A percentile compares a stretch with the other conserved stretches of the same genome.
Conservation (phyloP, 371 early-diverging fungal genomes). For the Sporodiniella umbellata region DNA sequence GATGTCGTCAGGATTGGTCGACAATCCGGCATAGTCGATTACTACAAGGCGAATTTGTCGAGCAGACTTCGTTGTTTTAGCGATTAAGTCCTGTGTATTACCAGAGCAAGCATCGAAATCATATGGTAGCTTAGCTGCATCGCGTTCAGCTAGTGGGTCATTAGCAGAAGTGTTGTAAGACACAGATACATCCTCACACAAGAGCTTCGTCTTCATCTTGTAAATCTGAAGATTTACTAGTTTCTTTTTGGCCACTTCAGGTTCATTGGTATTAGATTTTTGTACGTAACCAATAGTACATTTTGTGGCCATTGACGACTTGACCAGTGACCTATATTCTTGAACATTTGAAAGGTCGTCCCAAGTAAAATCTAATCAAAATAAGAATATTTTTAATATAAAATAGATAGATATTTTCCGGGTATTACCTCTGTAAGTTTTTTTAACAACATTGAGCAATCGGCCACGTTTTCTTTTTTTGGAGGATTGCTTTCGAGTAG, state of each 20-base stretch:
- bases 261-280: conserved; percentile 24
- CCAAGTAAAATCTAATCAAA: conserved; percentile 25
- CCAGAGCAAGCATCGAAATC: conserved; percentile 27
- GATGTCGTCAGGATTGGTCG: conserved; percentile 25
- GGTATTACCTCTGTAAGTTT: conserved; percentile 22
- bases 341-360: conserved; percentile 22
- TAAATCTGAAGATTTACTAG: conserved; percentile 28
- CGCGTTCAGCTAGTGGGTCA: conserved; percentile 20
- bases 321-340: conserved; percentile 21
- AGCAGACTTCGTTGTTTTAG: conserved; percentile 26
- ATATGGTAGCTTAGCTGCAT: conserved; percentile 20
- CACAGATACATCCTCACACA: conserved; percentile 30
- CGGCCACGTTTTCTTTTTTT: conserved; percentile 22
- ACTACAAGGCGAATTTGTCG: conserved; percentile 27
- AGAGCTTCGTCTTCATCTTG: conserved; percentile 31
- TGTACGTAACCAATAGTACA: conserved; percentile 24
- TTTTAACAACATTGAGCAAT: conserved; percentile 23
- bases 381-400: conserved; percentile 14
- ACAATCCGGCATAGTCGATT: conserved; percentile 26
- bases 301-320: conserved; percentile 19
- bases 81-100: conserved; percentile 28
- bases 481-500: conserved; percentile 19
- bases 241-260: conserved; percentile 24
- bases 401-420: conserved; percentile 7
- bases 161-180: conserved; percentile 26